A percentile compares a stretch with the other conserved stretches of the same genome.
Conservation (phyloP, 352 stramenopile genomes). For the Blastocystis sp. region DNA sequence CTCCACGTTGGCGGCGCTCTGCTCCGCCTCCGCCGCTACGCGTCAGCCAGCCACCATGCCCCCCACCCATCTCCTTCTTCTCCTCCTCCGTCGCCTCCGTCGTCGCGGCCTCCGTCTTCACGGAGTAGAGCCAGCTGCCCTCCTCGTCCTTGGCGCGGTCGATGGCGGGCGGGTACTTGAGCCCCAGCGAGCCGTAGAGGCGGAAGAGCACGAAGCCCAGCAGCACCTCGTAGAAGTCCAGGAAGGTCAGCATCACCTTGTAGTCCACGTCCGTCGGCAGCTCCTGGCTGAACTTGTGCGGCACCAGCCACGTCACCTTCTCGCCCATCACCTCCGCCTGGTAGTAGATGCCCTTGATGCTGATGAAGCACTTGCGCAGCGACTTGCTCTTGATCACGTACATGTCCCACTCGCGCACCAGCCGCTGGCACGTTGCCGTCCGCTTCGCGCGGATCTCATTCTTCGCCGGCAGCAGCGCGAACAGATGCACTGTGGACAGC, state of each 20-base stretch:
- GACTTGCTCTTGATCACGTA: constrained; percentile 84
- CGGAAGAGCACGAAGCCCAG: constrained; percentile 97
- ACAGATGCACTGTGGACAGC: constrained; percentile 92
- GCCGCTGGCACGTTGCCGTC: constrained; percentile 83
- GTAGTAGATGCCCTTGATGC: constrained; percentile 98
- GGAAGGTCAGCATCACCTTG: constrained; percentile 97
- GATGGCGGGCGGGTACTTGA: constrained; percentile 88
- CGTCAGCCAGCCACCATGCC: constrained; percentile 2
- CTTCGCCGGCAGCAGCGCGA: constrained; percentile 88
- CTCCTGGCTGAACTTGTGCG: constrained; percentile 93
- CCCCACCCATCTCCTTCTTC: constrained; percentile 71
- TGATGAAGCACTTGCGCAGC: constrained; percentile 95
- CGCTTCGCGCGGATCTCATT: constrained; percentile 81
- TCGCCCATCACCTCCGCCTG: constrained; percentile 86
- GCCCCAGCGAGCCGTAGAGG: constrained; percentile 88
- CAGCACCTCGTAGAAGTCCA: constrained; percentile 98
- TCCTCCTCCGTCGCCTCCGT: constrained; percentile 66
- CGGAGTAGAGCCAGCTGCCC: constrained; percentile 70
- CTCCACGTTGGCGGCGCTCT: constrained; percentile 65
- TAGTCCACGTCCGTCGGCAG: constrained; percentile 95
- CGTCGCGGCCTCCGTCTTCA: constrained; percentile 64
- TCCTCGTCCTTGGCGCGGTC: constrained; percentile 77
- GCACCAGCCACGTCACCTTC: constrained; percentile 93
- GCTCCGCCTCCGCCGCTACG: constrained; percentile 38
- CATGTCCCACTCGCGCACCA: constrained; percentile 87